Evolutionary conservation across 805 yeast genomes (phyloP).

Genomic region (Yamadazyma phyllophila): DNA sequence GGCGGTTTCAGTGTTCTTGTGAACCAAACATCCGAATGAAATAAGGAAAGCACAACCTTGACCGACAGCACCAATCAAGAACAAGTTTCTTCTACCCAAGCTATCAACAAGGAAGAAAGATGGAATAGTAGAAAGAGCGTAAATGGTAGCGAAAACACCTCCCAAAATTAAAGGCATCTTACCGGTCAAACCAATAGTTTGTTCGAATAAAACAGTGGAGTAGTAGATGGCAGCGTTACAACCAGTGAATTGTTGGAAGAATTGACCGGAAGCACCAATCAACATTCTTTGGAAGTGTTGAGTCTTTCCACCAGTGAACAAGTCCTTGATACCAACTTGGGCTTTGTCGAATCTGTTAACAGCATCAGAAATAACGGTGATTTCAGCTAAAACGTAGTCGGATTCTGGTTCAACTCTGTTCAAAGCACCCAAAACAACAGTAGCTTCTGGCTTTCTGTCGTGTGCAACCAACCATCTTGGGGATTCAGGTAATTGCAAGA

Average conservation of each 20-base stretch:
- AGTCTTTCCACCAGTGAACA: constrained; percentile 51
- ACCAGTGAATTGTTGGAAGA: constrained; percentile 89
- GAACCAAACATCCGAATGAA: constrained; percentile 40
- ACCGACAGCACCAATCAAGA: constrained; percentile 42
- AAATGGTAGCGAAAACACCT: constrained; percentile 62
- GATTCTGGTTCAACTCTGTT: constrained; percentile 35
- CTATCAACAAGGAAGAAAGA: constrained; percentile 43
- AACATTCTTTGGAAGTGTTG: constrained; percentile 54
- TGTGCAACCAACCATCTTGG: constrained; percentile 68
- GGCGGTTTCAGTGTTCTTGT: constrained; percentile 29
- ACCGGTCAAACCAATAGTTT: constrained; percentile 42
- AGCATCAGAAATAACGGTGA: constrained; percentile 46
- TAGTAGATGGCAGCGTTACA: constrained; percentile 89
- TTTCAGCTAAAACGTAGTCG: constrained; percentile 43
- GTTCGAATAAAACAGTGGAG: constrained; percentile 78
- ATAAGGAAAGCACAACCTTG: constrained; percentile 40
- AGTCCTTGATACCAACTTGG: constrained; percentile 45
- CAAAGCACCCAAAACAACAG: constrained; percentile 37
- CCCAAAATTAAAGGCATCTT: constrained; percentile 59
- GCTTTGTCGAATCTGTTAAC: constrained; percentile 47
- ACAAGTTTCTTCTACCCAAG: constrained; percentile 46
- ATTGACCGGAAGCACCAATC: constrained; percentile 73
- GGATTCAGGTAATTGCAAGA: constrained; percentile 58
- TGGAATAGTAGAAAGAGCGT: constrained; percentile 52
- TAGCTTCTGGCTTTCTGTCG: constrained; percentile 34